Evolutionary conservation across 805 yeast species (phyloP), one percentile per base, ranked within the genome.

Genomic region (Pichia heedii): DNA sequence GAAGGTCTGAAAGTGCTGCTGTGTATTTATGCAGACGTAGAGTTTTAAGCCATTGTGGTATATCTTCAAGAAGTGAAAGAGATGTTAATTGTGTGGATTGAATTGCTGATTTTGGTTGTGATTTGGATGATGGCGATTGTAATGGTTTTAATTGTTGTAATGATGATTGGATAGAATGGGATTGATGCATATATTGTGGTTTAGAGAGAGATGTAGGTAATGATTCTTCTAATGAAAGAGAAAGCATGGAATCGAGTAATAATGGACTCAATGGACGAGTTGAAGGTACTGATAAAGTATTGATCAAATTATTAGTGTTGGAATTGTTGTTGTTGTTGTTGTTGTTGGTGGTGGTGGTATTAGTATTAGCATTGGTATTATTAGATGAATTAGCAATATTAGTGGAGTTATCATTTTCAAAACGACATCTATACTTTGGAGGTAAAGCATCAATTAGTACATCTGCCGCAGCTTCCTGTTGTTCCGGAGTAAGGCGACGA

Each of bases 11-110:
- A 50, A 93, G 70, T 46, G 84, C 83, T 30, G 80, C 88, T 1
- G 97, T 89, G 66, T 93, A 93, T 64, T 93, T 93, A 70, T 93
- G 99, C 55, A 93, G 71, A 50, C 99, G 70, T 48, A 90, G 68
- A 12, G 88, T 73, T 61, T 94, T 82, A 61, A 93, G 71, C 98
- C 98, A 93, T 10, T 83, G 81, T 2, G 97, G 95, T 39, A 93
- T 78, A 58, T 93, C 90, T 47, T 69, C 66, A 54, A 93, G 68
- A 48, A 79, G 63, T 47, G 74, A 75, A 36, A 66, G 67, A 39
- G 70, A 74, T 3, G 79, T 70, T 49, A 77, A 15, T 4, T 12
- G 32, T 12, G 32, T 13, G 6, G 32, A 16, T 29, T 16, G 16
- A 24, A 10, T 24, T 15, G 32, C 32, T 29, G 32, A 15, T 13